A percentile compares a stretch with the other conserved stretches of the same genome.
These are phyloP conservation scores for Lizonia empirigonia DNA, from an alignment of 2,329 filamentous ascomycete genomes.

Conservation along the genomic window DNA sequence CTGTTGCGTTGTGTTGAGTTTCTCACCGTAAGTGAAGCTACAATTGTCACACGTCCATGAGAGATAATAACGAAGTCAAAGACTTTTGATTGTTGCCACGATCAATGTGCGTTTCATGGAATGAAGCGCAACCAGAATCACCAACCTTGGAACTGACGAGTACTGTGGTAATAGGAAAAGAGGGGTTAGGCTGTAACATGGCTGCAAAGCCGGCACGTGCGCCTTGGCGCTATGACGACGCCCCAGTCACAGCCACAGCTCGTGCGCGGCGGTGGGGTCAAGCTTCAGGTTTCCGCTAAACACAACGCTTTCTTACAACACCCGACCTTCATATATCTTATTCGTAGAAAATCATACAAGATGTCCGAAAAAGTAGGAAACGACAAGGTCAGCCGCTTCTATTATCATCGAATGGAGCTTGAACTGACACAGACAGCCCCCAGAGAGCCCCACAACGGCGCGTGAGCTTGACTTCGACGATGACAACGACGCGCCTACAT, in stretches of 20 bases:
- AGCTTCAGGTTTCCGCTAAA: slow-evolving; percentile 9
- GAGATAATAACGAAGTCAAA: too few species aligned
- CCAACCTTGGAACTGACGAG: too few species aligned
- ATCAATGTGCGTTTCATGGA: too few species aligned
- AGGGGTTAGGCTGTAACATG: background rate
- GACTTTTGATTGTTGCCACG: too few species aligned
- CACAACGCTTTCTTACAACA: slow-evolving; percentile 3
- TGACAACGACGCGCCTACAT: slow-evolving; percentile 54
- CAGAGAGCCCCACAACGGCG: slow-evolving; percentile 56
- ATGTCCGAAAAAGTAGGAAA: slow-evolving; percentile 18
- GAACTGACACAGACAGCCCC: slow-evolving; percentile 21
- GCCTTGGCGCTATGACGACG: slow-evolving; percentile 18
- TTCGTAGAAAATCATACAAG: background rate
- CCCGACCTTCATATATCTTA: background rate
- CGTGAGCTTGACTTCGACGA: slow-evolving; percentile 64
- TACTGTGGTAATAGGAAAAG: background rate
- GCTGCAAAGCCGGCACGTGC: slow-evolving; percentile 3
- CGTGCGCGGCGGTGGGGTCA: slow-evolving; percentile 10
- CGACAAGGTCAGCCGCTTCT: slow-evolving; percentile 38
- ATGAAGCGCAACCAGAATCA: too few species aligned
- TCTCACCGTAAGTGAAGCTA: too few species aligned
- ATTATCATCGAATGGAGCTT: background rate
- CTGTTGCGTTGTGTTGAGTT: too few species aligned
- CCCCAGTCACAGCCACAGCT: slow-evolving; percentile 12
- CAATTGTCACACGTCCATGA: too few species aligned